Percentiles rank a stretch among this genome's conserved stretches.
phyloP scores from a whole-genome alignment of 2,329 filamentous ascomycete species.

The Diaporthe sp. region DNA sequence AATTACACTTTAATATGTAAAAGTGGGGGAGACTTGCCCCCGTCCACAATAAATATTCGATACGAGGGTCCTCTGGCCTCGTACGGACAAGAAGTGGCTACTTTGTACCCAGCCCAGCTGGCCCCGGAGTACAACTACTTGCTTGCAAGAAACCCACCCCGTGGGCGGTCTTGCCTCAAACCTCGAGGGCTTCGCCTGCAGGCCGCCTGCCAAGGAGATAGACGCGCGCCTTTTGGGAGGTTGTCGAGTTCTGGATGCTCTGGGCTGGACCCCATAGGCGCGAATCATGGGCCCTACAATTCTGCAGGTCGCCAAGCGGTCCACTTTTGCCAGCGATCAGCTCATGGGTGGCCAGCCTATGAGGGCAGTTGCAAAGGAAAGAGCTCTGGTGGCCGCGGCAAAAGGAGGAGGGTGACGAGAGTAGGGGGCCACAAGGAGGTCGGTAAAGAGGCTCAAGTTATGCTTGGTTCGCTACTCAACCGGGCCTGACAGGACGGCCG shows the following conservation, averaged over 20 bases:
- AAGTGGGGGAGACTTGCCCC: constrained; percentile 10
- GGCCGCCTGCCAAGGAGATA: constrained; percentile 22
- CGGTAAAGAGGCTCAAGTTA: not conserved
- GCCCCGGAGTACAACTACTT: constrained; percentile 18
- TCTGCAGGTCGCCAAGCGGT: constrained; percentile 9
- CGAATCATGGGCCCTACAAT: constrained; percentile 4
- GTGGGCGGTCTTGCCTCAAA: constrained; percentile 8
- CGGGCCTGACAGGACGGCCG: not conserved
- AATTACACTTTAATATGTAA: constrained; percentile 27
- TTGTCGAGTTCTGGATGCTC: constrained; percentile 6
- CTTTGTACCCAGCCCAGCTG: constrained; percentile 8
- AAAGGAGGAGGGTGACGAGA: not conserved
- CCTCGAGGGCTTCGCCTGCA: constrained; percentile 9
- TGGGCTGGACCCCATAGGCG: constrained; percentile 19
- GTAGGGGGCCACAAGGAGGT: not conserved
- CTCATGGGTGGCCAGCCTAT: not conserved
- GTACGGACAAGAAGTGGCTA: constrained; percentile 10
- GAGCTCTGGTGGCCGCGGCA: not conserved
- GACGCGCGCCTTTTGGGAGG: constrained; percentile 29
- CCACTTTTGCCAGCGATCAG: constrained; percentile 27
- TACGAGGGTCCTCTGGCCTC: constrained; percentile 23
- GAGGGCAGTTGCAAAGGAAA: not conserved
- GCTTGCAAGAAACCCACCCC: constrained; percentile 9
- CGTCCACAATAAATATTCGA: constrained; percentile 28
- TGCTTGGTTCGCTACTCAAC: constrained; percentile 6